Conservation (phyloP, 139 green algal genomes). For the Volvox reticuliferus region DNA sequence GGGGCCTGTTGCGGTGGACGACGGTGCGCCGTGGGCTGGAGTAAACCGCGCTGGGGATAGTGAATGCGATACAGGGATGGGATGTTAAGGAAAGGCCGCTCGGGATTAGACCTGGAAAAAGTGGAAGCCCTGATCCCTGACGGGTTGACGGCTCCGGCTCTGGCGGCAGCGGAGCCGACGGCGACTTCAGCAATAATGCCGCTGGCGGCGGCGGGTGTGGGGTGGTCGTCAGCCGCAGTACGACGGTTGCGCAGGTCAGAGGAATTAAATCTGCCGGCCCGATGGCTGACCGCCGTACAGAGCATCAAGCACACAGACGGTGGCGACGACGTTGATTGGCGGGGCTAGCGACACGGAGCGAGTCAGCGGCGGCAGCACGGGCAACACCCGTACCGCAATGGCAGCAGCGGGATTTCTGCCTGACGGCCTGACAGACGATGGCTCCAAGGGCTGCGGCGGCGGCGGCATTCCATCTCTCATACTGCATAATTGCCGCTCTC, state of each 20-base stretch:
- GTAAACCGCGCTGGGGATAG: neutral
- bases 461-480: slow-evolving; percentile 13
- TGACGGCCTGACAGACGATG: neutral
- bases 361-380: neutral
- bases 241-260: neutral
- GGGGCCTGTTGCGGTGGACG: no score
- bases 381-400: neutral
- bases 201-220: neutral
- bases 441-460: neutral
- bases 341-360: neutral
- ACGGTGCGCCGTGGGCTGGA: neutral
- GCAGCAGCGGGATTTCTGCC: neutral
- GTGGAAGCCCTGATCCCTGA: neutral
- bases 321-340: neutral
- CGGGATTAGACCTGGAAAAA: neutral
- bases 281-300: neutral
- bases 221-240: neutral
- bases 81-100: neutral
- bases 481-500: neutral
- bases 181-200: neutral
- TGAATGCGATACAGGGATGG: neutral
- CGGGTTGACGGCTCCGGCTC: neutral
- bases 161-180: neutral
- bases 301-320: neutral
- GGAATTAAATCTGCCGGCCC: neutral